These are phyloP conservation scores for Rhodomyrtus tomentosa DNA, from an alignment of 345 rosid species.

Conservation along the genomic window DNA sequence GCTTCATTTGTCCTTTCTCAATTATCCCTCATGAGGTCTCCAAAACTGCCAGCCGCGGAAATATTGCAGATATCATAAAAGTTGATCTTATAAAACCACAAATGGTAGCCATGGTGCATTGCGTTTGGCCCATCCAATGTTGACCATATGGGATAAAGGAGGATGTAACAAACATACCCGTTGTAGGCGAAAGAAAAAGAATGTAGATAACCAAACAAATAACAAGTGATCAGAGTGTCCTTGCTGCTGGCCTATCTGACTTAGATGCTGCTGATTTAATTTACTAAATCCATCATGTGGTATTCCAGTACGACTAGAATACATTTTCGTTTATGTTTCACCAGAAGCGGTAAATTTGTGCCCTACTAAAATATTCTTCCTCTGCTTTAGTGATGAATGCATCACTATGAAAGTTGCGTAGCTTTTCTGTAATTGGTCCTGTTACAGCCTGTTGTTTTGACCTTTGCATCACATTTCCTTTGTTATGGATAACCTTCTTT, in stretches of 20 bases:
- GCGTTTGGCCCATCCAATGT: not conserved
- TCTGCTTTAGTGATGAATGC: not conserved
- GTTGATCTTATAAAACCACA: not conserved
- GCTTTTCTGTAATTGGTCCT: not conserved
- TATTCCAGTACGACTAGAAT: not conserved
- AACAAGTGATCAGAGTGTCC: not conserved
- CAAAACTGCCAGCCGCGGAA: not conserved
- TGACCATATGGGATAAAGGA: not conserved
- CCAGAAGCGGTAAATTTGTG: not conserved
- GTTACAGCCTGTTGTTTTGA: not conserved
- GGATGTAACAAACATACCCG: not conserved
- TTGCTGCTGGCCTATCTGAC: not conserved
- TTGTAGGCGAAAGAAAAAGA: not conserved
- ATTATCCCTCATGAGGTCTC: not conserved
- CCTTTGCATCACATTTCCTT: not conserved
- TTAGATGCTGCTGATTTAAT: not conserved
- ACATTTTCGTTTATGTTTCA: not conserved
- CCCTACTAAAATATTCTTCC: not conserved
- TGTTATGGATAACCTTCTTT: not conserved
- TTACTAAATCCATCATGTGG: not conserved
- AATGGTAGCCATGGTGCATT: not conserved
- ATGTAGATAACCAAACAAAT: not conserved
- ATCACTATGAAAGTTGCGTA: not conserved
- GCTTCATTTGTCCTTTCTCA: not conserved
- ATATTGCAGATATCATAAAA: not conserved